Evolutionary conservation across 805 yeast genomes (phyloP), one percentile per base, ranked within the genome.

Genomic region (Ogataea methylovora): DNA sequence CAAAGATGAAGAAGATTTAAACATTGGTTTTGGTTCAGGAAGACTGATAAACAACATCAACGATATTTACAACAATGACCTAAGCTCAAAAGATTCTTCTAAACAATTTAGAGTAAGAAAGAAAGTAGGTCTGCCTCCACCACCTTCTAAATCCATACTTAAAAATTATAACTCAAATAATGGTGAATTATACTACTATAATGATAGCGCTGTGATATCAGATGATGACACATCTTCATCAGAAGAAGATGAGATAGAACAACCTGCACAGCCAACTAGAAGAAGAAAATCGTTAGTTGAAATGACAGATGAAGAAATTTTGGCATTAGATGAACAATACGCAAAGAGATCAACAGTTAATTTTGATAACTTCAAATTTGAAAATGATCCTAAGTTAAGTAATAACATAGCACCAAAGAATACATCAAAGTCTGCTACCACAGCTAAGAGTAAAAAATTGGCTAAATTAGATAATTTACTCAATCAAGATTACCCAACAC

Each of bases 311-410:
- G 74, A 69, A 37, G 79, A 73, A 49, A 56, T 73, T 37, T 49
- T 72, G 53, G 73, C 71, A 10, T 54, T 73, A 40, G 80, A 73
- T 49, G 67, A 72, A 2, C 79, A 73, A 43, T 73, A 61, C 48
- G 38, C 27, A 5, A 16, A 37, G n/a, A 51, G 65, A 4, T 57
- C 61, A 36, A 56, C 65, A 16, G 54, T 58, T 38, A 51, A 58
- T 2, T 49, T 71, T 35, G 64, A 63, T 34, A 52, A 57, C 33
- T 71, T 67, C 52, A 63, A 63, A 37, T 71, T 71, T 43, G 71
- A 67, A 44, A 51, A 56, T 37, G 62, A 60, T 39, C 52, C 49
- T 25, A 20, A 9, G 6, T 20, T 20, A 15, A 8, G 17, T 23
- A 16, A 23, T 35, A 15, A 34, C 29, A 12, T 17, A 22, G 20